phyloP scores from a whole-genome alignment of 2,329 filamentous ascomycete genomes.

The Ambrosiella cleistominuta region DNA sequence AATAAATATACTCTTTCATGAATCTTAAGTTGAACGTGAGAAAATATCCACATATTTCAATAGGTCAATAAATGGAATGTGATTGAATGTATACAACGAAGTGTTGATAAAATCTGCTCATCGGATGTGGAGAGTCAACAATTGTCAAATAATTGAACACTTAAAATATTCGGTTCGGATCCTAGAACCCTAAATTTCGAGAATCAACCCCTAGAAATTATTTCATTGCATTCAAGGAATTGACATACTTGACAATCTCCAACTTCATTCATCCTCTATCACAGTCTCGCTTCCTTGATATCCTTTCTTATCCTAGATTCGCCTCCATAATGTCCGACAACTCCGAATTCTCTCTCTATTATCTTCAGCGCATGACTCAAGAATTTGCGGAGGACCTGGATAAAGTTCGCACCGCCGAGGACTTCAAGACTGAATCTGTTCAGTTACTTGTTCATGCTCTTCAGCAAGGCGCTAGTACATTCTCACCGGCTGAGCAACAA shows the following conservation, averaged over 20 bases:
- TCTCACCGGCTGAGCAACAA: constrained; percentile 29
- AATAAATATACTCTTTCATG: neutral
- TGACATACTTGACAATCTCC: no score
- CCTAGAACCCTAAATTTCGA: neutral
- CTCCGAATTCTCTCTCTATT: constrained; percentile 40
- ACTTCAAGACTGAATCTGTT: constrained; percentile 50
- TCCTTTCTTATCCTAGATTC: neutral
- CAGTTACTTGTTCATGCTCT: constrained; percentile 49
- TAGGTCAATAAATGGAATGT: no score
- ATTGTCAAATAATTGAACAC: no score
- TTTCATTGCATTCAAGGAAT: neutral
- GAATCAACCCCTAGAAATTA: constrained; percentile 2
- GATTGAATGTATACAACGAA: no score
- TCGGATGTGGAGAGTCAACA: no score
- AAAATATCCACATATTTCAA: no score
- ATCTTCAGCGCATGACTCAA: constrained; percentile 49
- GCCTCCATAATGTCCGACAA: constrained; percentile 16
- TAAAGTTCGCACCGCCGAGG: constrained; percentile 47
- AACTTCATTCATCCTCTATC: no score
- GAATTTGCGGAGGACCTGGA: constrained; percentile 62
- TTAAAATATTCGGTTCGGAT: no score
- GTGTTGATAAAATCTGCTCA: no score
- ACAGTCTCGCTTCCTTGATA: neutral
- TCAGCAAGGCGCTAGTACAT: constrained; percentile 48
- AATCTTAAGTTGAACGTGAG: no score